Conservation (phyloP, 768 basidiomycete species). For the Hirschioporus abietinus region DNA sequence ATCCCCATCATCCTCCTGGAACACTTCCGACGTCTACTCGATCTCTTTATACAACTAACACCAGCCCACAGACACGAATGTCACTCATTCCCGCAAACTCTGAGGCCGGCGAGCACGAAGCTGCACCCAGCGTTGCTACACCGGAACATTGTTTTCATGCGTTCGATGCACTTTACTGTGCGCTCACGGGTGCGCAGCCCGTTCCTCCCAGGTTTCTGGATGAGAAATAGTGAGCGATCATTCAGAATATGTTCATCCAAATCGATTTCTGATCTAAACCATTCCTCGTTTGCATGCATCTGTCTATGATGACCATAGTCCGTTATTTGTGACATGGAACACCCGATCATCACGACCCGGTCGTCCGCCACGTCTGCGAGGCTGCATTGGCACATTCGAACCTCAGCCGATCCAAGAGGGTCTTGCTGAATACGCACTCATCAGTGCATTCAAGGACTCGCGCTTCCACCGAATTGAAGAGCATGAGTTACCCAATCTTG, state of each 20-base stretch:
- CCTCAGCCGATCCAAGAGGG: constrained; percentile 69
- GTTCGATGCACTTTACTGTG: constrained; percentile 77
- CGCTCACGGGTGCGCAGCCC: constrained; percentile 53
- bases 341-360: constrained; percentile 57
- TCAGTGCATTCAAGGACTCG: constrained; percentile 85
- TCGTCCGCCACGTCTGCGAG: constrained; percentile 62
- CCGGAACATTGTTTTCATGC: constrained; percentile 77
- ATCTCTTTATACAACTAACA: background rate
- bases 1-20: no score
- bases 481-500: constrained; percentile 71
- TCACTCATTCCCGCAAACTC: constrained; percentile 52
- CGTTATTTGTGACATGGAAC: constrained; percentile 97
- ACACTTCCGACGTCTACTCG: no score
- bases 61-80: constrained; percentile 27
- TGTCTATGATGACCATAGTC: constrained; percentile 51
- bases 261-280: background rate
- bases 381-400: constrained; percentile 94
- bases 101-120: constrained; percentile 33
- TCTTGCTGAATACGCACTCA: constrained; percentile 83
- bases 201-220: constrained; percentile 61
- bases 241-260: background rate
- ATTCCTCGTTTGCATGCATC: constrained; percentile 9
- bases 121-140: constrained; percentile 47
- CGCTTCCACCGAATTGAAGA: constrained; percentile 78
- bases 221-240: constrained; percentile 65